Evolutionary conservation across 352 stramenopile species (phyloP).

Genomic region (Phytopythium cucurbitacearum): DNA sequence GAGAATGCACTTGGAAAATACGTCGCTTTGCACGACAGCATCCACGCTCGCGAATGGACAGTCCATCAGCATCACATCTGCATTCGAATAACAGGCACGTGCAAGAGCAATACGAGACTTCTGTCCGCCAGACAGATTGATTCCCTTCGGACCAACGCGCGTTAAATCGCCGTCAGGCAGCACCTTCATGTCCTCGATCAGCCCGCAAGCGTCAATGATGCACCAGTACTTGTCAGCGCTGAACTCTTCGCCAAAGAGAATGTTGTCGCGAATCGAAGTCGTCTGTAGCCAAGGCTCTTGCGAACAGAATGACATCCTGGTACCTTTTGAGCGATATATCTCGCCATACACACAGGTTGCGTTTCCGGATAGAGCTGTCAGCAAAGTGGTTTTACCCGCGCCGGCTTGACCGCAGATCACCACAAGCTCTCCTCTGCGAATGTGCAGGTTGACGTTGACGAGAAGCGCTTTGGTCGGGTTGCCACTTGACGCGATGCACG

Average conservation of each 20-base stretch:
- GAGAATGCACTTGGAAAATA: conserved; percentile 53
- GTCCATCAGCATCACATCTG: conserved; percentile 48
- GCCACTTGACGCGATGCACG: conserved; percentile 33
- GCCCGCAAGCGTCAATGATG: conserved; percentile 55
- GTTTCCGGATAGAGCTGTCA: conserved; percentile 44
- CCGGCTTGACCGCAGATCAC: conserved; percentile 58
- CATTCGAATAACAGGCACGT: conserved; percentile 48
- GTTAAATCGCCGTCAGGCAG: conserved; percentile 59
- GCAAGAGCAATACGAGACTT: conserved; percentile 54
- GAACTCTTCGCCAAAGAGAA: conserved; percentile 91
- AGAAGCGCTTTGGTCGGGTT: conserved; percentile 37
- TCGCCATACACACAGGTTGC: conserved; percentile 36
- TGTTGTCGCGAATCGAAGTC: conserved; percentile 94
- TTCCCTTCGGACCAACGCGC: conserved; percentile 38
- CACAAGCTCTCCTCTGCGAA: conserved; percentile 43
- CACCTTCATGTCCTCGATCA: conserved; percentile 32
- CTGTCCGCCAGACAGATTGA: conserved; percentile 54
- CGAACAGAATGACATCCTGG: conserved; percentile 76
- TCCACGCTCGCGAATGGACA: conserved; percentile 52
- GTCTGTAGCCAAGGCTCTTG: conserved; percentile 97
- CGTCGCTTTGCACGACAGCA: conserved; percentile 50
- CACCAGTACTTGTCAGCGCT: conserved; percentile 58
- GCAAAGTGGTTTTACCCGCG: conserved; percentile 57
- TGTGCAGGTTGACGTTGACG: conserved; percentile 39
- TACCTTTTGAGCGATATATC: conserved; percentile 22